Conservation (phyloP, 140 eudicot species). For the Oenanthe javanica region DNA sequence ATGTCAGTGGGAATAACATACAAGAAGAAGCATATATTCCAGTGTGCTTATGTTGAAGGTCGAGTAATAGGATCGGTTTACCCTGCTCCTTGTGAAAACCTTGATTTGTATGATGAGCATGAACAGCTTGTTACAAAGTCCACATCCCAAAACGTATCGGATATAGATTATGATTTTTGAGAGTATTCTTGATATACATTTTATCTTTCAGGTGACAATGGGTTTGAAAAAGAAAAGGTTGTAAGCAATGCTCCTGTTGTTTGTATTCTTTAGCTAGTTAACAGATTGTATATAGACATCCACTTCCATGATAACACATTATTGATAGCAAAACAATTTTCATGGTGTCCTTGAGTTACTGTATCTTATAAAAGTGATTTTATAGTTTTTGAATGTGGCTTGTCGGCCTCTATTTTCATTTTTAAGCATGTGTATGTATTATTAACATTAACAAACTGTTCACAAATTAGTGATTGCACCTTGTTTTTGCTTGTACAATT, state of each 20-base stretch:
- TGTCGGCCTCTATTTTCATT: not conserved
- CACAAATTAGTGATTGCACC: not conserved
- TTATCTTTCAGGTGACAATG: not conserved
- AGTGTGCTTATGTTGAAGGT: slow-evolving; percentile 82
- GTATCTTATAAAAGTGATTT: too few species aligned
- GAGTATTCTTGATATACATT: slow-evolving; percentile 5
- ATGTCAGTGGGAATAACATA: slow-evolving; percentile 81
- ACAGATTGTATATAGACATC: not conserved
- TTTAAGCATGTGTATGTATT: too few species aligned
- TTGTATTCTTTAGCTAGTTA: not conserved
- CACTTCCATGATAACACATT: not conserved
- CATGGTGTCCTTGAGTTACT: not conserved
- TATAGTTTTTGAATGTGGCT: not conserved
- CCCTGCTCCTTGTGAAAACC: slow-evolving; percentile 90
- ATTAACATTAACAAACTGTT: not conserved
- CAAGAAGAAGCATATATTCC: slow-evolving; percentile 83
- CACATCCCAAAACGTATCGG: slow-evolving; percentile 58
- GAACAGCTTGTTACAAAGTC: slow-evolving; percentile 59
- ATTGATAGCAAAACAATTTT: not conserved
- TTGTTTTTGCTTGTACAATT: too few species aligned
- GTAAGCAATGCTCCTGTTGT: not conserved
- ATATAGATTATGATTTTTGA: slow-evolving; percentile 84
- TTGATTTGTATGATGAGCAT: slow-evolving; percentile 79
- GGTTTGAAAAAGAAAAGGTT: not conserved
- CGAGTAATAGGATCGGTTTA: slow-evolving; percentile 70